Evolutionary conservation across 129 eudicot species (phyloP).

Genomic region (sunflower (Helianthus annuus)): DNA sequence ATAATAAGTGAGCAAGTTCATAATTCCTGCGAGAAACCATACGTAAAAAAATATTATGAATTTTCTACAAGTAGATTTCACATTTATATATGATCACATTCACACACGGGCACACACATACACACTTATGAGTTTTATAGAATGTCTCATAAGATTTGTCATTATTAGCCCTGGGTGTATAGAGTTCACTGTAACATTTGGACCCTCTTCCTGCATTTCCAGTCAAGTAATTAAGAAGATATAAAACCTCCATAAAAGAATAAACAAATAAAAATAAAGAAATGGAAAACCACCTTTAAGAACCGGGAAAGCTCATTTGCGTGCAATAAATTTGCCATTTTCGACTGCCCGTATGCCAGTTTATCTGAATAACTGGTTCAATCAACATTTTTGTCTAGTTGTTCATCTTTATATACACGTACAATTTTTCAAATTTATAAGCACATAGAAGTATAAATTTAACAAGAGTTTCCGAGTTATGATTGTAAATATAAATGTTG

Average conservation of each 20-base stretch:
- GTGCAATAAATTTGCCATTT: conserved; percentile 80
- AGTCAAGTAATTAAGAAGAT: not conserved
- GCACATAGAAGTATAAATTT: not conserved
- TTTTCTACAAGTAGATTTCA: not conserved
- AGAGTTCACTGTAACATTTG: conserved; percentile 74
- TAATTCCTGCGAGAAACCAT: conserved; percentile 45
- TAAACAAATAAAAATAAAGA: not conserved
- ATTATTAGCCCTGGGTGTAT: conserved; percentile 92
- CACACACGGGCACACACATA: not conserved
- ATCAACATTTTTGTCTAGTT: not conserved
- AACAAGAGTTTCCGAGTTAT: not conserved
- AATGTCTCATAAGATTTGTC: conserved; percentile 80
- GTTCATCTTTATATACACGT: too few relatives aligned
- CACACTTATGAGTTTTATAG: conserved; percentile 50
- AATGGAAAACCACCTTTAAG: conserved; percentile 47
- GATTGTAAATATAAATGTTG: not conserved
- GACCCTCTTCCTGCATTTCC: conserved; percentile 72
- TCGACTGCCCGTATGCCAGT: conserved; percentile 90
- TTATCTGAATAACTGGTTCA: conserved; percentile 72
- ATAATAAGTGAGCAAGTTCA: conserved; percentile 52
- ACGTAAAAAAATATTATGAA: conserved; percentile 1
- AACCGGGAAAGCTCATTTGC: conserved; percentile 85
- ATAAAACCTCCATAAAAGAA: not conserved
- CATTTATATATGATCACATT: not conserved
- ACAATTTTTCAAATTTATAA: not conserved